A percentile compares a stretch with the other conserved stretches of the same genome.
Evolutionary conservation across 371 early-diverging fungal genomes (phyloP).

Genomic region (Mortierella sp.): DNA sequence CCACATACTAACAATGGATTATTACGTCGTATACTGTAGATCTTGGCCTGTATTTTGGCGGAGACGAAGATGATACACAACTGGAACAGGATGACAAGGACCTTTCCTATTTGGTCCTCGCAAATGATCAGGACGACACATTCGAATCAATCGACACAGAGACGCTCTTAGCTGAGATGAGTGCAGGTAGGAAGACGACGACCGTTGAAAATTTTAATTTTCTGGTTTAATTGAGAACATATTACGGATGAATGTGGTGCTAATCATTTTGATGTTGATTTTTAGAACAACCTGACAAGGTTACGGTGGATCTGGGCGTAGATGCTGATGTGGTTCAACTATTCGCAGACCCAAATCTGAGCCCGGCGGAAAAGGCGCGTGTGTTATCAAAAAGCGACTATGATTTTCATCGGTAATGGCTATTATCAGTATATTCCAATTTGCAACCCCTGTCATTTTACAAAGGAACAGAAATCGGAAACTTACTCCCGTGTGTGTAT

Average conservation of each 20-base stretch:
- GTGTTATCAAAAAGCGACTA: slow-evolving; percentile 40
- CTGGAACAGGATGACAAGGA: slow-evolving; percentile 48
- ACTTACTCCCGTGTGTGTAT: too few species aligned
- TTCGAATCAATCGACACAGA: slow-evolving; percentile 50
- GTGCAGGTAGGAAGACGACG: slow-evolving; percentile 29
- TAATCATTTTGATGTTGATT: not conserved
- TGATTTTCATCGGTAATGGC: slow-evolving; percentile 52
- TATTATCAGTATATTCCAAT: not conserved
- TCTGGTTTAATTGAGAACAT: slow-evolving; percentile 1
- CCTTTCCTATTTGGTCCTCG: slow-evolving; percentile 41
- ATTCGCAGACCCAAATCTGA: slow-evolving; percentile 31
- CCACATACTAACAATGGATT: too few species aligned
- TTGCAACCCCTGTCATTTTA: too few species aligned
- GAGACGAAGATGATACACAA: slow-evolving; percentile 46
- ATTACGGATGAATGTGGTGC: not conserved
- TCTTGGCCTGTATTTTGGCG: slow-evolving; percentile 52
- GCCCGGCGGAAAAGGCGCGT: slow-evolving; percentile 26
- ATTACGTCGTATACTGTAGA: slow-evolving; percentile 19
- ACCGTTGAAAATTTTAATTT: not conserved
- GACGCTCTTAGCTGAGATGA: slow-evolving; percentile 46
- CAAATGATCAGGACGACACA: slow-evolving; percentile 44
- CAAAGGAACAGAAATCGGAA: not conserved
- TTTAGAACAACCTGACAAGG: slow-evolving; percentile 13
- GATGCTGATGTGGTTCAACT: slow-evolving; percentile 53
- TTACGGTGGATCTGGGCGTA: slow-evolving; percentile 36